Conservation (phyloP, 2,329 filamentous ascomycete genomes). For the Ascochyta koolunga region DNA sequence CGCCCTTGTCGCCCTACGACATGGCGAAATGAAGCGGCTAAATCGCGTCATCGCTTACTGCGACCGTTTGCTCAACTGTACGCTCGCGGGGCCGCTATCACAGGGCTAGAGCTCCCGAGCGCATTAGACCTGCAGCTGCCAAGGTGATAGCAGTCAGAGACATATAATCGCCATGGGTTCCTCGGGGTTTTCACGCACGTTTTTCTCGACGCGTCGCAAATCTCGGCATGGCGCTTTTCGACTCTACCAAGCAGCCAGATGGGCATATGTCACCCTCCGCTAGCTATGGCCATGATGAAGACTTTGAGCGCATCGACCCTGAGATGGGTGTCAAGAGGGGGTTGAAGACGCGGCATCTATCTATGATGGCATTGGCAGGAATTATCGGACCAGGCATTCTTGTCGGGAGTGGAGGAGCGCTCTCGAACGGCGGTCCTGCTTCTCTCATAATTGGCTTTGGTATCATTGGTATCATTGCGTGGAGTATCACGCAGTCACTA, state of each 20-base stretch:
- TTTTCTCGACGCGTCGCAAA: neutral
- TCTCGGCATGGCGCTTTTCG: slow-evolving; percentile 27
- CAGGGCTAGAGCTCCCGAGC: slow-evolving; percentile 6
- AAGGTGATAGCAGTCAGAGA: slow-evolving; percentile 17
- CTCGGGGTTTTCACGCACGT: neutral
- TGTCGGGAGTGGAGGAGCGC: slow-evolving; percentile 72
- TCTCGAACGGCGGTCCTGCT: slow-evolving; percentile 72
- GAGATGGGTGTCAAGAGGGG: slow-evolving; percentile 71
- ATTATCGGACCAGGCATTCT: slow-evolving; percentile 73
- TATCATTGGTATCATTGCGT: slow-evolving; percentile 72
- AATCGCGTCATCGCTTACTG: slow-evolving; percentile 17
- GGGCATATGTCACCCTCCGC: slow-evolving; percentile 25
- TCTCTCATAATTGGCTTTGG: slow-evolving; percentile 77
- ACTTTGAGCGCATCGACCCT: slow-evolving; percentile 56
- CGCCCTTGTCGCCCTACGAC: neutral
- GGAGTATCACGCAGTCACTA: slow-evolving; percentile 72
- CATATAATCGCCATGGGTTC: slow-evolving; percentile 19
- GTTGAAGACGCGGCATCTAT: slow-evolving; percentile 70
- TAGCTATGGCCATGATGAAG: slow-evolving; percentile 30
- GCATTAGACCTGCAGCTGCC: slow-evolving; percentile 14
- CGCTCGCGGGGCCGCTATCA: slow-evolving; percentile 5
- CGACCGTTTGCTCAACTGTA: neutral
- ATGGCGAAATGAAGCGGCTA: slow-evolving; percentile 17
- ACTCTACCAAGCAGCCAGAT: slow-evolving; percentile 23
- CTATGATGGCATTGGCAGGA: slow-evolving; percentile 60